Conservation (phyloP, 2,329 filamentous ascomycete species). For the Alternaria sp. region DNA sequence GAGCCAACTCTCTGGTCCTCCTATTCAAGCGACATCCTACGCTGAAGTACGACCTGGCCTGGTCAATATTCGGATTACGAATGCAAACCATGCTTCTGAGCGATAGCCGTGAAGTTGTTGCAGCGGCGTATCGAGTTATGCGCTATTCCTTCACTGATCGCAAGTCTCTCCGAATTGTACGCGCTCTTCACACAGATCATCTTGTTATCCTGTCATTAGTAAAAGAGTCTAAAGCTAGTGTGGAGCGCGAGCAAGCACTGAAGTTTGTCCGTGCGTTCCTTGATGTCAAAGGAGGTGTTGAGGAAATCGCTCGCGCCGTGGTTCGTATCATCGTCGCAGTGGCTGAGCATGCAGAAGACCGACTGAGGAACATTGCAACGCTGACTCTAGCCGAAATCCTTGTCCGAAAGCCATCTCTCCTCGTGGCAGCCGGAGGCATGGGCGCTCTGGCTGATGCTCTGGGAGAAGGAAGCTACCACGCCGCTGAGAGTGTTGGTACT, state of each 20-base stretch:
- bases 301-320: conserved; percentile 85
- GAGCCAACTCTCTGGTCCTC: conserved; percentile 91
- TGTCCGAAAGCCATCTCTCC: conserved; percentile 80
- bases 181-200: conserved; percentile 88
- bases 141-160: conserved; percentile 94
- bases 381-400: conserved; percentile 93
- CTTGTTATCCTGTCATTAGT: conserved; percentile 90
- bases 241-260: conserved; percentile 94
- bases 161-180: conserved; percentile 86
- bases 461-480: conserved; percentile 89
- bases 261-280: conserved; percentile 96
- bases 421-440: conserved; percentile 85
- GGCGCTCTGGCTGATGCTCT: conserved; percentile 90
- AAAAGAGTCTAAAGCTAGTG: conserved; percentile 95
- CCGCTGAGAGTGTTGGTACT: conserved; percentile 85
- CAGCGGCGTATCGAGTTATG: conserved; percentile 91
- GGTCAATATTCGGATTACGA: conserved; percentile 91
- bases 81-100: conserved; percentile 97
- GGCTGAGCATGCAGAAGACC: conserved; percentile 85
- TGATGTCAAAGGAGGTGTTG: conserved; percentile 91
- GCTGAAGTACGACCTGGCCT: conserved; percentile 94
- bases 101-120: conserved; percentile 94
- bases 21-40: conserved; percentile 94
- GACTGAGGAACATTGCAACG: conserved; percentile 87
- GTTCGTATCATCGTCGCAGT: conserved; percentile 91